phyloP scores from a whole-genome alignment of 2,329 filamentous ascomycete species.

The Oidium heveae region DNA sequence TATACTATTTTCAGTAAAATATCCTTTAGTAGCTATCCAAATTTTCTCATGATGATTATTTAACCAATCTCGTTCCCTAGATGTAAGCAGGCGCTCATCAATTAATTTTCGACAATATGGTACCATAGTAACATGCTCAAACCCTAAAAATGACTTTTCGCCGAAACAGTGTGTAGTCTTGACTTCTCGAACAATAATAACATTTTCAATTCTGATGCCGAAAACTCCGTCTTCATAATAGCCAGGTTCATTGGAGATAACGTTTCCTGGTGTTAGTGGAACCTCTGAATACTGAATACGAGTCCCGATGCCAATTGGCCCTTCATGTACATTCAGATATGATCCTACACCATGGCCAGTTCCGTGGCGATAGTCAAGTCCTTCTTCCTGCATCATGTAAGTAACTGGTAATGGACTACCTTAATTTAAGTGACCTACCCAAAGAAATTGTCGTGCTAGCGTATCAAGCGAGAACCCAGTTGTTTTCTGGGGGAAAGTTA shows the following conservation, averaged over 20 bases:
- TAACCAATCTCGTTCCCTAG: slow-evolving; percentile 58
- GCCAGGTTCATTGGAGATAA: slow-evolving; percentile 85
- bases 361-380: slow-evolving; percentile 84
- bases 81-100: slow-evolving; percentile 44
- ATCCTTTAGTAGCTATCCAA: slow-evolving; percentile 52
- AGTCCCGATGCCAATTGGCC: slow-evolving; percentile 86
- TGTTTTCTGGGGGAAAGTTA: slow-evolving; percentile 82
- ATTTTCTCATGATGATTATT: slow-evolving; percentile 70
- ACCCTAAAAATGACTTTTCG: slow-evolving; percentile 81
- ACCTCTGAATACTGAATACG: slow-evolving; percentile 81
- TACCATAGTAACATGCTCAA: slow-evolving; percentile 93
- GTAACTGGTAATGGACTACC: neutral
- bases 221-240: slow-evolving; percentile 94
- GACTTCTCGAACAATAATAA: slow-evolving; percentile 75
- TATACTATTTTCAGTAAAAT: slow-evolving; percentile 46
- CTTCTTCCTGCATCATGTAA: slow-evolving; percentile 27
- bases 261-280: slow-evolving; percentile 69
- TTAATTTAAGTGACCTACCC: slow-evolving; percentile 26
- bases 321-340: slow-evolving; percentile 90
- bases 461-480: slow-evolving; percentile 79
- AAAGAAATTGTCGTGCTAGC: slow-evolving; percentile 73
- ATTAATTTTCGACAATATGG: slow-evolving; percentile 82
- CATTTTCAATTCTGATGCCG: slow-evolving; percentile 89
- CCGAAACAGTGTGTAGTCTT: slow-evolving; percentile 71
- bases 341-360: slow-evolving; percentile 92